A percentile compares a stretch with the other conserved stretches of the same genome.
phyloP scores from a whole-genome alignment of 768 basidiomycete genomes.

The Pisolithus albus region DNA sequence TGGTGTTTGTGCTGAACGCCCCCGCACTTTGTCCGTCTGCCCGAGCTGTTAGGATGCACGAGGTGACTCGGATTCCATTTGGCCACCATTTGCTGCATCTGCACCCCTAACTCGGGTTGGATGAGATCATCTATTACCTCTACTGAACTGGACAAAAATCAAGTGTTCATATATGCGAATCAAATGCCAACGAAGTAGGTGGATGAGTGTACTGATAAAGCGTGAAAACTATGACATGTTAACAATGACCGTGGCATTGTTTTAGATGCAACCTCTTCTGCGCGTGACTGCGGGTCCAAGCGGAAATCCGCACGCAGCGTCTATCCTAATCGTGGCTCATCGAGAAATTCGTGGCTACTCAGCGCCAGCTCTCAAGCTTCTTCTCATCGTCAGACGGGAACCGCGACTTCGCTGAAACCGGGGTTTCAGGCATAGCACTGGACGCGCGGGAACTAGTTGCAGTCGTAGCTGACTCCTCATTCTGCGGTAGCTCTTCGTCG shows the following conservation, averaged over 20 bases:
- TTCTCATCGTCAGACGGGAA: constrained; percentile 4
- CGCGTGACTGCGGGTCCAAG: background rate
- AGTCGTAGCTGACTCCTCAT: constrained; percentile 13
- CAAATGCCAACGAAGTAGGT: background rate
- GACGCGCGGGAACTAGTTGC: constrained; percentile 6
- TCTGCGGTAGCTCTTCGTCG: constrained; percentile 12
- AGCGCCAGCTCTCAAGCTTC: background rate
- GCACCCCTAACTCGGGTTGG: background rate
- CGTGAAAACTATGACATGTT: background rate
- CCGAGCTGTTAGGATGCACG: no score
- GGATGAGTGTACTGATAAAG: constrained; percentile 2
- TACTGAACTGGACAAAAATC: background rate
- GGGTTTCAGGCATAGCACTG: constrained; percentile 11
- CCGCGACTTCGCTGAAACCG: constrained; percentile 14
- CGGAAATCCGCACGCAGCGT: constrained; percentile 8
- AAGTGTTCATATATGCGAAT: constrained; percentile 4
- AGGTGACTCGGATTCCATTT: background rate
- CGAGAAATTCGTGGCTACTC: background rate
- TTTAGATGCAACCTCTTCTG: constrained; percentile 9
- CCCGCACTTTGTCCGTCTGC: constrained; percentile 20
- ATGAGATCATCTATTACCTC: background rate
- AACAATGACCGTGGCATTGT: constrained; percentile 14
- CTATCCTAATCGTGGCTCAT: constrained; percentile 5
- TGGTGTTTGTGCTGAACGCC: background rate
- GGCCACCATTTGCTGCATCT: no score